Base-by-base conservation (phyloP, 1,284 basidiomycete genomes). In the Takashimella koratensis region DNA sequence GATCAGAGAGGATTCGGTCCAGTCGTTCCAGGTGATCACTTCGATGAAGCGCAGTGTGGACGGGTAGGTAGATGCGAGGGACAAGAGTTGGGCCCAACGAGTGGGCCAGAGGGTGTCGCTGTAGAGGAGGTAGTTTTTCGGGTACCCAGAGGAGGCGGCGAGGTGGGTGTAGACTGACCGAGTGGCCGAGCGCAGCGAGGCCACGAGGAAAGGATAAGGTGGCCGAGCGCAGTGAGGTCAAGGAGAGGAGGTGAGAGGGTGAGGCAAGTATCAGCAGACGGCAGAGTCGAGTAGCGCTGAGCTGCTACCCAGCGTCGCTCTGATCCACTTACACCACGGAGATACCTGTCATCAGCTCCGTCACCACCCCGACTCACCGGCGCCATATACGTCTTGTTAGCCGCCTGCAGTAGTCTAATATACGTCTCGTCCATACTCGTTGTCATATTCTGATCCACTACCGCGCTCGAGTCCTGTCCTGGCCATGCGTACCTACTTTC, bases 1-100 rank as follows among this genome's bases (percentile, higher is more conserved):
- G 24, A 48, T 40, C 8, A 11, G n/a, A 19, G 47, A 48, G 10
- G 47, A 48, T 40, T 48, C 47, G 30, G 47, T 48, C 47, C 47
- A 48, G 47, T 48, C 47, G 30, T 48, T 48, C 47, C 47, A 48
- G n/a, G 47, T 48, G 47, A 48, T 48, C 26, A 48, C 40, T 21
- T 48, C 47, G n/a, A 48, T 22, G 25, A 48, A 48, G 8, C n/a
- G n/a, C n/a, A n/a, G n/a, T n/a, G n/a, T n/a, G n/a, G n/a, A n/a
- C n/a, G n/a, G n/a, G n/a, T n/a, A 6, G 8, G 24, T 21, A 21
- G 8, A n/a, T 20, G 26, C 47, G 10, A 48, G 21, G 8, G 22
- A 16, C 6, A 48, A 19, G 21, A 48, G 8, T 23, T 48, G 26
- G 11, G 8, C 10, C 30, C 24, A 40, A 6, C 47, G 47, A 13